These are phyloP conservation scores for Chaetomium strumarium DNA, from an alignment of 2,329 filamentous ascomycete species.

Conservation along the genomic window DNA sequence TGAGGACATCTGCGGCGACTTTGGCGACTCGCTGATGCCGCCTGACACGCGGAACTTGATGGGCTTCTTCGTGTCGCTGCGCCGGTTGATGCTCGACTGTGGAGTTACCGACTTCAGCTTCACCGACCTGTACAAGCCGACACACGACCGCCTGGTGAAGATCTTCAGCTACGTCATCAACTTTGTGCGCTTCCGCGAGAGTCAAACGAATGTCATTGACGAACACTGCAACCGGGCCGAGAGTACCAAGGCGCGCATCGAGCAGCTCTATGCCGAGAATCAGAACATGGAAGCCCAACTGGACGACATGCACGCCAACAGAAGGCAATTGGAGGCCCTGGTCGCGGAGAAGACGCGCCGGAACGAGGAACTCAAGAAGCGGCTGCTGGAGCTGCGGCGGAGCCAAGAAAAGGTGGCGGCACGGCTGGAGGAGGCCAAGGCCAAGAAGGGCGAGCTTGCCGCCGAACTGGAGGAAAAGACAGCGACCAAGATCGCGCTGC, in stretches of 20 bases:
- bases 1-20: conserved; percentile 79
- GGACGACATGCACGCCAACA: conserved; percentile 73
- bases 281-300: conserved; percentile 77
- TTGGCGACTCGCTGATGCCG: conserved; percentile 71
- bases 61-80: conserved; percentile 86
- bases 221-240: conserved; percentile 90
- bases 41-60: conserved; percentile 87
- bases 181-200: conserved; percentile 94
- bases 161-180: conserved; percentile 99
- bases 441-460: conserved; percentile 72
- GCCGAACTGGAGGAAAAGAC: conserved; percentile 65
- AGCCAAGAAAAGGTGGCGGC: conserved; percentile 79
- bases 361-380: conserved; percentile 81
- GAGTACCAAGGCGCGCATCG: conserved; percentile 78
- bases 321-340: conserved; percentile 72
- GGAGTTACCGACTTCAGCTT: conserved; percentile 93
- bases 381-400: conserved; percentile 71
- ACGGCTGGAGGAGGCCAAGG: conserved; percentile 75
- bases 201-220: conserved; percentile 82
- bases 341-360: conserved; percentile 78
- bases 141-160: conserved; percentile 82
- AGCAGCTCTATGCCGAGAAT: conserved; percentile 78
- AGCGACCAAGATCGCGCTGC: conserved; percentile 60
- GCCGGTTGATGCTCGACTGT: conserved; percentile 75
- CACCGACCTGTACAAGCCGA: conserved; percentile 84